Percentiles rank a stretch among this genome's conserved stretches.
Conservation (phyloP, 192 early-diverging fungal genomes). For the Coemansia sp. region DNA sequence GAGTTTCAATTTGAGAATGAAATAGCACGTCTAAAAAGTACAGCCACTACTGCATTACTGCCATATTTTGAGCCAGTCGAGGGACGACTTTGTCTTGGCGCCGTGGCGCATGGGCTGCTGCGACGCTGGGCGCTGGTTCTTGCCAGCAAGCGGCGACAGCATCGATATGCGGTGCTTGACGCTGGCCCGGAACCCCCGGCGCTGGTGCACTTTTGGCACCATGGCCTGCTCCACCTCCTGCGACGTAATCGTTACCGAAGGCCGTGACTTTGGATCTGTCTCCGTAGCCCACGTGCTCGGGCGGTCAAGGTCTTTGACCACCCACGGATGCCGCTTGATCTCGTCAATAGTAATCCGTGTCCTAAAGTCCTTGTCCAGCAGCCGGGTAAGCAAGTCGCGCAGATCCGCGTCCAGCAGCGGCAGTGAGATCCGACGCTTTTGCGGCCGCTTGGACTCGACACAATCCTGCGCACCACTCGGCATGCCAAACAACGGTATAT, state of each 20-base stretch:
- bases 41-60: background rate
- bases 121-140: constrained; percentile 9
- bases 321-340: constrained; percentile 94
- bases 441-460: background rate
- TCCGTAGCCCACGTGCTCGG: constrained; percentile 73
- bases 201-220: constrained; percentile 44
- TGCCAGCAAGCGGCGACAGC: constrained; percentile 28
- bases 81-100: constrained; percentile 51
- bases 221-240: constrained; percentile 71
- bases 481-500: constrained; percentile 5
- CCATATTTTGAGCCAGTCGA: constrained; percentile 56
- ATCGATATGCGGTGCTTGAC: constrained; percentile 50
- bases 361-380: constrained; percentile 87
- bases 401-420: constrained; percentile 59
- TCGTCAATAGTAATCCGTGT: constrained; percentile 82
- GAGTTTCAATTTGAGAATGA: background rate
- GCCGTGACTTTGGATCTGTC: constrained; percentile 71
- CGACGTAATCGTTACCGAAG: constrained; percentile 72
- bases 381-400: constrained; percentile 67
- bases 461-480: constrained; percentile 16
- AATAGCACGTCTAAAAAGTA: background rate
- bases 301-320: constrained; percentile 65
- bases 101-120: constrained; percentile 11
- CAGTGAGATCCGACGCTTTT: constrained; percentile 16
- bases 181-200: constrained; percentile 45